Evolutionary conservation across 1,139 yeast genomes (phyloP), one percentile per base, ranked within the genome.

Genomic region (Meyerozyma athensensis): DNA sequence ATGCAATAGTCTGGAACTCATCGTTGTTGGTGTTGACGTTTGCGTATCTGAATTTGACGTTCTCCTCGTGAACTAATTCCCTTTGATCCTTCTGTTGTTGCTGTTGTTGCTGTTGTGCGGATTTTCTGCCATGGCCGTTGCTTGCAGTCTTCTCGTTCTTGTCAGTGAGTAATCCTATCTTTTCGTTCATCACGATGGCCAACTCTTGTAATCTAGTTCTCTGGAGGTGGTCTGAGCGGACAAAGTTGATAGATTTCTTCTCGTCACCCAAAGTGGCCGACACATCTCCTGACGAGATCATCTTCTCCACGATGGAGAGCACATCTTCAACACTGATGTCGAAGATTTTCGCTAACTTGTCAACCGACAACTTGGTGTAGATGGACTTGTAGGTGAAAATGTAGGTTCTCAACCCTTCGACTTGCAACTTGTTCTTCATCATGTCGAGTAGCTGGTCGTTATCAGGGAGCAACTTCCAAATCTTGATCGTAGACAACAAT

Each of bases 361-460:
- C 61, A 40, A 87, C 61, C n/a, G 95, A 81, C 43, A 90, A 74
- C 48, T 86, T 83, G 43, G 82, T 68, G 66, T 81, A 90, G 54
- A 80, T 81, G 26, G 81, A 62, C 56, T 86, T 86, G 68, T 83
- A 89, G 48, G 87, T 81, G 72, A 87, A 86, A 49, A 92, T 72
- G 59, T 85, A 92, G 19, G 97, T 87, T 65, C 95, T 79, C 56
- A 92, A 74, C 37, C 96, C 96, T 64, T 87, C 96, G 39, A 81
- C 68, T 70, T 90, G 95, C 50, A 92, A 75, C 68, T 87, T 86
- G 48, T 72, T 75, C 49, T 75, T 75, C 58, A 90, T 74, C 83
- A 85, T 80, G 13, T 60, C 63, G 65, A 83, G 79, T 57, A 89
- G 75, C 39, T 71, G 67, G 36, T 72, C 81, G 43, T 79, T 71